phyloP scores from a whole-genome alignment of 2,329 filamentous ascomycete genomes.

The Akanthomyces muscarius region DNA sequence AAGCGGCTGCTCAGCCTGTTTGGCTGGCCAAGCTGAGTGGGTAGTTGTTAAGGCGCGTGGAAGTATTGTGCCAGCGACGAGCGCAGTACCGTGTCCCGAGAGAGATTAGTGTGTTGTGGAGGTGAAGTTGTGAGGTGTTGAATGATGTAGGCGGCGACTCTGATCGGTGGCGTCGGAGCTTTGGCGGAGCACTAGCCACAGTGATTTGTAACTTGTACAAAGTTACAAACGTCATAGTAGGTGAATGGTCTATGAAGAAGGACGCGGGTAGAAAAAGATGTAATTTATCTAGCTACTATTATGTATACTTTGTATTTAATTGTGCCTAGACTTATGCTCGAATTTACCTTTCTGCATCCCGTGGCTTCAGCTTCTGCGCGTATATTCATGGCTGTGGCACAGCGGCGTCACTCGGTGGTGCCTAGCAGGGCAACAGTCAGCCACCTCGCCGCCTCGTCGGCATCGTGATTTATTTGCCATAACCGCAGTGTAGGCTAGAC shows the following conservation, averaged over 20 bases:
- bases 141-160: conserved; percentile 5
- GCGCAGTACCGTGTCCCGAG: background rate
- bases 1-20: background rate
- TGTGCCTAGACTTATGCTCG: too few species aligned
- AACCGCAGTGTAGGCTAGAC: too few species aligned
- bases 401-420: too few species aligned
- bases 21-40: conserved; percentile 8
- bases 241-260: background rate
- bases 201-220: conserved; percentile 1
- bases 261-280: too few species aligned
- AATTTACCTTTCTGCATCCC: too few species aligned
- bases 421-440: too few species aligned
- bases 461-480: too few species aligned
- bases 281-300: too few species aligned
- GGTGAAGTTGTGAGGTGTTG: conserved; percentile 9
- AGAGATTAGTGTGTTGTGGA: background rate
- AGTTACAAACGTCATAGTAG: background rate
- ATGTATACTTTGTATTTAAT: background rate
- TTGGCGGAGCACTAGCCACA: conserved; percentile 12
- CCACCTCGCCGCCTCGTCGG: too few species aligned
- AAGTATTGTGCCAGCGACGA: background rate
- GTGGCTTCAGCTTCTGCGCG: too few species aligned
- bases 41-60: too few species aligned
- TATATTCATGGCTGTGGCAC: too few species aligned
- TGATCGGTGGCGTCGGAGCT: conserved; percentile 16